A percentile compares a stretch with the other conserved stretches of the same genome.
These are phyloP conservation scores for Protomyces pachydermus DNA, from an alignment of 1,139 yeast species.

Conservation along the genomic window DNA sequence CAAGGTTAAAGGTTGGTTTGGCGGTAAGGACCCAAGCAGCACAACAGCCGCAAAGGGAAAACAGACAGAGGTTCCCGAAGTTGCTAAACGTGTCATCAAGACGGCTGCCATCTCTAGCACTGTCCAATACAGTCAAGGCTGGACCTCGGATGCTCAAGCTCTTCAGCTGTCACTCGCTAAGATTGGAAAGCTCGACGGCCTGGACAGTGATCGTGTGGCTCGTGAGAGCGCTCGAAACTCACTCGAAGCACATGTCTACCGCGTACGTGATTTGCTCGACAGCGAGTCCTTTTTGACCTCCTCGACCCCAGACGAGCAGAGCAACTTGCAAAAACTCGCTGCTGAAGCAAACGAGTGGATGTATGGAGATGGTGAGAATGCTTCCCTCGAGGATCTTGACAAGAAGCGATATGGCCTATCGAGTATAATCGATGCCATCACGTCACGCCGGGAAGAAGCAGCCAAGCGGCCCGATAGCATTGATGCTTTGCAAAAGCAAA, in stretches of 20 bases:
- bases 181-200: slow-evolving; percentile 35
- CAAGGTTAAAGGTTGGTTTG: slow-evolving; percentile 24
- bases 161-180: slow-evolving; percentile 36
- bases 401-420: slow-evolving; percentile 39
- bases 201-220: slow-evolving; percentile 37
- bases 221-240: slow-evolving; percentile 39
- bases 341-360: slow-evolving; percentile 58
- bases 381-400: slow-evolving; percentile 46
- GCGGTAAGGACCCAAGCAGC: slow-evolving; percentile 6
- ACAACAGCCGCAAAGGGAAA: neutral
- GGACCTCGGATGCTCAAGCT: slow-evolving; percentile 39
- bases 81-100: slow-evolving; percentile 29
- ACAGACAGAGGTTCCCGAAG: slow-evolving; percentile 12
- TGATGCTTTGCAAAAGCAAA: slow-evolving; percentile 23
- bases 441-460: slow-evolving; percentile 30
- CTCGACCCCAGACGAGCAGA: slow-evolving; percentile 31
- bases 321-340: slow-evolving; percentile 21
- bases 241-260: slow-evolving; percentile 40
- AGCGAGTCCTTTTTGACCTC: slow-evolving; percentile 28
- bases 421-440: slow-evolving; percentile 34
- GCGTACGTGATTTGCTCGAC: slow-evolving; percentile 36
- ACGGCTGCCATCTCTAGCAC: slow-evolving; percentile 33
- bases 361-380: slow-evolving; percentile 63
- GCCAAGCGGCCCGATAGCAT: slow-evolving; percentile 23
- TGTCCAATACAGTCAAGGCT: slow-evolving; percentile 32